Conservation (phyloP, 352 stramenopile genomes). For the Thalassiosira pacifica region DNA sequence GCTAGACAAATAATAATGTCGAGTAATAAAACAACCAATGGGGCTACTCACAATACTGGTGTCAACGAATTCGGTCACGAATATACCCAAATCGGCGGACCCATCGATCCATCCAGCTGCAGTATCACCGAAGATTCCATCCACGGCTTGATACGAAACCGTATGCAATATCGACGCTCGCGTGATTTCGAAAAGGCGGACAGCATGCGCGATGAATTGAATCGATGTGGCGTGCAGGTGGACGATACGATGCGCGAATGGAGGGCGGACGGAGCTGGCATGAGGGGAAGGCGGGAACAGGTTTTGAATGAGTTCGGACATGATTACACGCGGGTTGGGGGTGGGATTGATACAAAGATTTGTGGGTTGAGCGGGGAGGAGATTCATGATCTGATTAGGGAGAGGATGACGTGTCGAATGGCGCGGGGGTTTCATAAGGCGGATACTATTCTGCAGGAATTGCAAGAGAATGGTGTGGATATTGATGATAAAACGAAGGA, state of each 20-base stretch:
- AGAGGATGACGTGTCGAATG: constrained; percentile 3
- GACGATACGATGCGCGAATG: not conserved
- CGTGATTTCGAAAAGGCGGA: not conserved
- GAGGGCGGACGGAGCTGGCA: not conserved
- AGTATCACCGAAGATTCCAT: not conserved
- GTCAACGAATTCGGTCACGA: not conserved
- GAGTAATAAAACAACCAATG: too few species aligned
- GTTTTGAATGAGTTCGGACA: not conserved
- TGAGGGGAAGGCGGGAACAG: not conserved
- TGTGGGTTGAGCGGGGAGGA: constrained; percentile 15
- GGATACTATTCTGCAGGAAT: constrained; percentile 7
- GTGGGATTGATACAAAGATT: not conserved
- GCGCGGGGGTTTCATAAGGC: constrained; percentile 17
- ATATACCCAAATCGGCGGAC: not conserved
- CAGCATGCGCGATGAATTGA: not conserved
- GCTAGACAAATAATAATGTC: too few species aligned
- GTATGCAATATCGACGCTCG: not conserved
- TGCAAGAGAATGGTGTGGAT: not conserved
- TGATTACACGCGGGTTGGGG: constrained; percentile 10
- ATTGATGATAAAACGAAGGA: constrained; percentile 12
- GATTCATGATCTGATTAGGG: constrained; percentile 15
- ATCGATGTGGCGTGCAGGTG: not conserved
- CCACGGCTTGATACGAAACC: not conserved
- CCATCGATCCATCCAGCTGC: not conserved
- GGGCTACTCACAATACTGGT: too few species aligned